These are phyloP conservation scores for Daedaleopsis sinensis DNA, from an alignment of 768 basidiomycete genomes.

Conservation along the genomic window DNA sequence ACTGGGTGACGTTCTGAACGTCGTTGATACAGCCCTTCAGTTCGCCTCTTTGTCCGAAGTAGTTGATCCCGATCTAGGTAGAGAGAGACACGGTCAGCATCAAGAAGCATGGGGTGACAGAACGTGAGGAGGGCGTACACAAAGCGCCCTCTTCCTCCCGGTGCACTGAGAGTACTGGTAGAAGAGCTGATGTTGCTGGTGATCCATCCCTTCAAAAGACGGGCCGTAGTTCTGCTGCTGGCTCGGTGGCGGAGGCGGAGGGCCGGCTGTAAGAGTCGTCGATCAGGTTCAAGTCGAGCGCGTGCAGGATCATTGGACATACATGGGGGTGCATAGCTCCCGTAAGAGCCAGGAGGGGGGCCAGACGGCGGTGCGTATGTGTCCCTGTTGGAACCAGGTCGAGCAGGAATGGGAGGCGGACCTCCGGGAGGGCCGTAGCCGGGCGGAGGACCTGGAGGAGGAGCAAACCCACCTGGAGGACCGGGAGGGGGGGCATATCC, in stretches of 20 bases:
- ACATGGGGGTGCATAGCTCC: slow-evolving; percentile 30
- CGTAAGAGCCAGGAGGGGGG: slow-evolving; percentile 17
- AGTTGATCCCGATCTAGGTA: slow-evolving; percentile 56
- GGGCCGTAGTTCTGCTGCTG: slow-evolving; percentile 50
- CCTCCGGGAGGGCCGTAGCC: slow-evolving; percentile 1
- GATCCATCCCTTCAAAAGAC: slow-evolving; percentile 37
- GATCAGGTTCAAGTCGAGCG: neutral
- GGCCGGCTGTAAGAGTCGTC: slow-evolving; percentile 25
- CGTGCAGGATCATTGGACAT: slow-evolving; percentile 3
- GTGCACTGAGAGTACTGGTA: slow-evolving; percentile 62
- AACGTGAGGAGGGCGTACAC: slow-evolving; percentile 35
- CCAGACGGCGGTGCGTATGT: slow-evolving; percentile 18
- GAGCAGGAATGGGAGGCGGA: slow-evolving; percentile 1
- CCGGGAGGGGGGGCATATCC: slow-evolving; percentile 7
- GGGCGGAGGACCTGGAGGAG: slow-evolving; percentile 15
- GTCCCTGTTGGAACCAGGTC: neutral
- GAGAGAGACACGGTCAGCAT: neutral
- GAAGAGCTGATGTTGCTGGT: slow-evolving; percentile 42
- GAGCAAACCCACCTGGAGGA: slow-evolving; percentile 9
- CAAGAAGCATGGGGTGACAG: neutral
- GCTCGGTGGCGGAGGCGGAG: slow-evolving; percentile 36
- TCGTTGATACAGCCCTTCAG: slow-evolving; percentile 64
- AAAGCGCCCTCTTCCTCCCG: slow-evolving; percentile 56
- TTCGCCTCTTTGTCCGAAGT: slow-evolving; percentile 44
- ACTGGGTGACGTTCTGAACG: slow-evolving; percentile 52